Percentiles rank a stretch among this genome's conserved stretches.
These are phyloP conservation scores for Cornus controversa DNA, from an alignment of 148 eudicot genomes.

Conservation along the genomic window DNA sequence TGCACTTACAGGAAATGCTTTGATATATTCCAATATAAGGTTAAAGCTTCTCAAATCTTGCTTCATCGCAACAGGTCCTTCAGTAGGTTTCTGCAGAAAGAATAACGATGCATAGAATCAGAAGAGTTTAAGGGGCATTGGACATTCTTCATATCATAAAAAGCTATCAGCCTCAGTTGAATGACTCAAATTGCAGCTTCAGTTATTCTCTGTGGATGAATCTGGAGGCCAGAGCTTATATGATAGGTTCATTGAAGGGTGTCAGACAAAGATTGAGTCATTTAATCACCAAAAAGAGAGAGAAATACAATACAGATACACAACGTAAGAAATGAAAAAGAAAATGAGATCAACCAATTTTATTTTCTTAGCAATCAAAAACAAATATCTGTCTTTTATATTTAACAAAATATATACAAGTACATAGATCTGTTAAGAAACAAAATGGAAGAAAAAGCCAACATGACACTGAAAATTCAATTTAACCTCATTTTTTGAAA, in stretches of 20 bases:
- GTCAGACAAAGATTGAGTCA: neutral
- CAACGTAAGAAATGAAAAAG: neutral
- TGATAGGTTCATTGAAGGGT: neutral
- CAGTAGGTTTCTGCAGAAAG: slow-evolving; percentile 64
- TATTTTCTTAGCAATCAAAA: too few relatives aligned
- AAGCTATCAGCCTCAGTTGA: neutral
- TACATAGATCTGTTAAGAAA: too few relatives aligned
- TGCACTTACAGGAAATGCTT: slow-evolving; percentile 86
- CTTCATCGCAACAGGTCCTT: slow-evolving; percentile 56
- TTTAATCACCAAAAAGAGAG: neutral
- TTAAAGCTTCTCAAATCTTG: slow-evolving; percentile 89
- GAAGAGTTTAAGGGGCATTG: slow-evolving; percentile 3
- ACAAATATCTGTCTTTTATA: too few relatives aligned
- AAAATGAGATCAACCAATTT: neutral
- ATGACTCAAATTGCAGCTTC: neutral
- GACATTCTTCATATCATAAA: neutral
- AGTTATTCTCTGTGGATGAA: neutral
- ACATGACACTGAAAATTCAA: too few relatives aligned
- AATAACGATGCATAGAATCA: slow-evolving; percentile 12
- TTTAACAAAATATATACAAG: too few relatives aligned
- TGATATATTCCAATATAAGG: slow-evolving; percentile 79
- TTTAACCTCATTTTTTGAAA: too few relatives aligned
- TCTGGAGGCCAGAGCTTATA: slow-evolving; percentile 11
- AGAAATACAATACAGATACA: too few relatives aligned
- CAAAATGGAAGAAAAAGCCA: too few relatives aligned